phyloP scores from a whole-genome alignment of 1,284 basidiomycete species.

The Microstroma glucosiphilum region DNA sequence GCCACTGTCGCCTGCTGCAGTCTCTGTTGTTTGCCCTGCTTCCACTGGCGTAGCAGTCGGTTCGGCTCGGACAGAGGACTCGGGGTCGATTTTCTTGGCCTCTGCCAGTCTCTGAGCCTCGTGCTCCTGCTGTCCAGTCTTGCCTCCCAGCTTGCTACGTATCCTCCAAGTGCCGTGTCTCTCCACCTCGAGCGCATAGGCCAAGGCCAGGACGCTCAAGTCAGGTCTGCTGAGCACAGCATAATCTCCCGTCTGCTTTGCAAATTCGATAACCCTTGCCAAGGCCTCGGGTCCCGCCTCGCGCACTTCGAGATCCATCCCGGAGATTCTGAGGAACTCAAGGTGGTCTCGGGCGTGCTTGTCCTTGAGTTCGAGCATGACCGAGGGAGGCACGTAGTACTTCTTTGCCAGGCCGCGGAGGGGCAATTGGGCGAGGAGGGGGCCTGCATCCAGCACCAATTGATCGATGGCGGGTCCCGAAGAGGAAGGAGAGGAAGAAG shows the following conservation, averaged over 20 bases:
- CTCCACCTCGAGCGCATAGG: constrained; percentile 66
- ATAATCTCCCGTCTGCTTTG: constrained; percentile 95
- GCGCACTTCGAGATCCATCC: constrained; percentile 35
- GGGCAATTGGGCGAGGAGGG: constrained; percentile 41
- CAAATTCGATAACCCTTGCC: constrained; percentile 71
- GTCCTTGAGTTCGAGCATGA: constrained; percentile 47
- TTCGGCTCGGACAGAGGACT: background rate
- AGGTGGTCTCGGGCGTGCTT: constrained; percentile 41
- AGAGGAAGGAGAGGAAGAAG: background rate
- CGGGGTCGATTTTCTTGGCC: background rate
- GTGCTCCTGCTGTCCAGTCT: constrained; percentile 37
- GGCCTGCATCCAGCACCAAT: constrained; percentile 46
- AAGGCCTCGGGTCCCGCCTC: constrained; percentile 42
- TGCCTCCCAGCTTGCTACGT: constrained; percentile 53
- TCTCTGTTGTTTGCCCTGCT: background rate
- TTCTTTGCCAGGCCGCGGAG: constrained; percentile 39
- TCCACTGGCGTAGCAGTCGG: background rate
- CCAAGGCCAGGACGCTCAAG: constrained; percentile 82
- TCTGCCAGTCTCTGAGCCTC: constrained; percentile 19
- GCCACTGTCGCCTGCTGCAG: background rate
- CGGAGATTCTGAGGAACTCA: constrained; percentile 34
- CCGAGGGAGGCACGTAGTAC: constrained; percentile 42
- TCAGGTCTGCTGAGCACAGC: constrained; percentile 85
- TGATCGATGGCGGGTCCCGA: constrained; percentile 32
- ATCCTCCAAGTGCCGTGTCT: constrained; percentile 56